phyloP scores from a whole-genome alignment of 345 rosid genomes.

The Eucalyptus tenuipes region DNA sequence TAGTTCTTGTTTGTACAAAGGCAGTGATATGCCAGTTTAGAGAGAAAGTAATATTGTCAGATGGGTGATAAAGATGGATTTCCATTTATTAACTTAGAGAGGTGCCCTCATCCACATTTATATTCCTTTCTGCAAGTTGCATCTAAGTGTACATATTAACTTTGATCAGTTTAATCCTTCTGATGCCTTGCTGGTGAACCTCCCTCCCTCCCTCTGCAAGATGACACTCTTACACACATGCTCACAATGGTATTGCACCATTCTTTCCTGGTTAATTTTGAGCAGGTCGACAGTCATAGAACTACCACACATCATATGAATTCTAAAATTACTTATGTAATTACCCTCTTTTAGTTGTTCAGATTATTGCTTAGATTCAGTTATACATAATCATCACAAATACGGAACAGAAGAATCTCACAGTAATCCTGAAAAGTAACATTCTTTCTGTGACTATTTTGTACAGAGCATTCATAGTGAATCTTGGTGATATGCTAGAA shows the following conservation, averaged over 20 bases:
- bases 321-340: background rate
- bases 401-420: background rate
- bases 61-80: background rate
- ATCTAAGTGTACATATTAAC: too few relatives aligned
- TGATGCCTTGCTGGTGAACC: too few relatives aligned
- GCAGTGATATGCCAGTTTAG: too few relatives aligned
- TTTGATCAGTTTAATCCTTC: too few relatives aligned
- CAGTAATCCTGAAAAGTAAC: background rate
- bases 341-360: background rate
- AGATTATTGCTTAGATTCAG: background rate
- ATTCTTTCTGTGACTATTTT: background rate
- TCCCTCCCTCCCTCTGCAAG: too few relatives aligned
- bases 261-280: background rate
- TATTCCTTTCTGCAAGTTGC: too few relatives aligned
- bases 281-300: background rate
- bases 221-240: background rate
- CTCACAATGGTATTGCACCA: background rate
- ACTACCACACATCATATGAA: background rate
- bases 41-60: background rate
- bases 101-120: too few relatives aligned
- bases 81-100: background rate
- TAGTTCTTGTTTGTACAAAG: background rate
- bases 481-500: conserved; percentile 87
- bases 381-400: background rate
- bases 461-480: conserved; percentile 64